Evolutionary conservation across 345 rosid genomes (phyloP).

Genomic region (Eucalyptus sp.): DNA sequence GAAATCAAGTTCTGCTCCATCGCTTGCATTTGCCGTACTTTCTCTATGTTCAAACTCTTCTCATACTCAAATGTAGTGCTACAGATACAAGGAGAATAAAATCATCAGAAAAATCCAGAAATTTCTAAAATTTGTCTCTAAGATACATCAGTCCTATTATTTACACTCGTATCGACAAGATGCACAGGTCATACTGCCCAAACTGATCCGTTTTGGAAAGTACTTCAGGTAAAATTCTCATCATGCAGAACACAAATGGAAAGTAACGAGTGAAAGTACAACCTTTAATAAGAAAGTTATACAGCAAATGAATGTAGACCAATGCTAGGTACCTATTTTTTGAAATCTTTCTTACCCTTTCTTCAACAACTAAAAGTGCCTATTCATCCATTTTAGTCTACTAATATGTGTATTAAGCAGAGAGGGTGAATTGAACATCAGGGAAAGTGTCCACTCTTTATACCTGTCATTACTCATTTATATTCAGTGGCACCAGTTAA

Average conservation of each 20-base stretch:
- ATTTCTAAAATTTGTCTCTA: not conserved
- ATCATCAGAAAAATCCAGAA: not conserved
- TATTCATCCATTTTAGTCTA: not conserved
- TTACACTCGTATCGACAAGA: not conserved
- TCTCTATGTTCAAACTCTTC: conserved; percentile 56
- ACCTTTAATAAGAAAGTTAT: not conserved
- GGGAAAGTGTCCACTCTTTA: not conserved
- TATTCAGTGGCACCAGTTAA: not conserved
- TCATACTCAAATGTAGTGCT: conserved; percentile 55
- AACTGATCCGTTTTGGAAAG: not conserved
- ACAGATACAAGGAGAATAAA: not conserved
- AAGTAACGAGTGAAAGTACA: not conserved
- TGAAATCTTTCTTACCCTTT: not conserved
- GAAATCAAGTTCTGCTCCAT: conserved; percentile 53
- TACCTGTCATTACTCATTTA: not conserved
- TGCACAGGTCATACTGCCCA: not conserved
- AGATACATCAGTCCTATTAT: not conserved
- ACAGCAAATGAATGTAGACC: not conserved
- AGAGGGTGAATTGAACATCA: not conserved
- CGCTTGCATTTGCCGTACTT: conserved; percentile 45
- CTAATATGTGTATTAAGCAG: not conserved
- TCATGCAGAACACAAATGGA: not conserved
- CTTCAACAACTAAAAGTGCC: not conserved
- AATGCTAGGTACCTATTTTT: not conserved
- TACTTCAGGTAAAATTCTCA: not conserved